Evolutionary conservation across 225 moss, liverwort and hornwort genomes (phyloP).

Genomic region (Pseudisothecium myosuroides): DNA sequence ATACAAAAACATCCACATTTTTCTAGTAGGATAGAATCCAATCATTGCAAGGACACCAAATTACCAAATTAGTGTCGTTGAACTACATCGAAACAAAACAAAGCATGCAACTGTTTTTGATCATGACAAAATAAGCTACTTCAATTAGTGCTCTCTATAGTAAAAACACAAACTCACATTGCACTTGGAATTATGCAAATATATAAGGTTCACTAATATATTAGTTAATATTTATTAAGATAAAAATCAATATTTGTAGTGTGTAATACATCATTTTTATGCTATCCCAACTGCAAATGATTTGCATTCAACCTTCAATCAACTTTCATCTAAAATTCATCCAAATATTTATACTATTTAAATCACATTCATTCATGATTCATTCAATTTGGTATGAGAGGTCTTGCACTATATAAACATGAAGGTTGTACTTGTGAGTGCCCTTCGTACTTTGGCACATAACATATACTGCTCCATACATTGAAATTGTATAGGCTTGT

Average conservation of each 20-base stretch:
- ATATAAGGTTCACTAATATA: not conserved
- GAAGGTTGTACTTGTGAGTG: accelerated
- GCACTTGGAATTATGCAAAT: not conserved
- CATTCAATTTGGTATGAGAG: not conserved
- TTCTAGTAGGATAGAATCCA: not conserved
- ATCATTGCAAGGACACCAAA: not conserved
- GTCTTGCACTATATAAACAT: not conserved
- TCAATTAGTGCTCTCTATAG: accelerated
- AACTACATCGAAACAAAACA: not conserved
- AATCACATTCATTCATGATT: not conserved
- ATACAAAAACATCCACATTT: not conserved
- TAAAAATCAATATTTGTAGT: not conserved
- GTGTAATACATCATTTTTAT: accelerated
- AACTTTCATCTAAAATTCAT: not conserved
- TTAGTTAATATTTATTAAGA: not conserved
- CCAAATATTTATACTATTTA: not conserved
- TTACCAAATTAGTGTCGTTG: not conserved
- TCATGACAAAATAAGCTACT: not conserved
- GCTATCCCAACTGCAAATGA: not conserved
- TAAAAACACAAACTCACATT: accelerated
- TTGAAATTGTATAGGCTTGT: not conserved
- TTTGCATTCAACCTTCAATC: not conserved
- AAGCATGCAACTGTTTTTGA: accelerated
- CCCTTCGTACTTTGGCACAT: no score
- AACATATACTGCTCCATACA: not conserved